These are phyloP conservation scores for Metarhizium rileyi DNA, from an alignment of 2,329 filamentous ascomycete species.

Conservation along the genomic window DNA sequence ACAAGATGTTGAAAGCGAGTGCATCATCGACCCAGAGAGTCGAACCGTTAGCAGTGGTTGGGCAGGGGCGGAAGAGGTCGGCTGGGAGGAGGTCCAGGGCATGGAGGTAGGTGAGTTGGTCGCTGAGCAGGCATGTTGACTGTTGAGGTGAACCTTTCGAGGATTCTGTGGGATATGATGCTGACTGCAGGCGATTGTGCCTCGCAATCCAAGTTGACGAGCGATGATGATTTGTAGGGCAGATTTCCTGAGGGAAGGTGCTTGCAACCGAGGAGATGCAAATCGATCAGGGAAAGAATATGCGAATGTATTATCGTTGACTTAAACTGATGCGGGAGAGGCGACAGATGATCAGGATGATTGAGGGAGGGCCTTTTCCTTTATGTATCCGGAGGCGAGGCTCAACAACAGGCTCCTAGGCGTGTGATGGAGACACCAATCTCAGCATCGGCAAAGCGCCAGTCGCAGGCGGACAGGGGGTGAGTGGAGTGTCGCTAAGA, in stretches of 20 bases:
- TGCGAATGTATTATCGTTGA: not conserved
- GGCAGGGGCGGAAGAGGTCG: slow-evolving; percentile 56
- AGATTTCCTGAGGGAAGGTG: too few species aligned
- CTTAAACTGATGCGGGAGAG: not conserved
- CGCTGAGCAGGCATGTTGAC: slow-evolving; percentile 46
- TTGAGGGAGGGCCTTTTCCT: slow-evolving; percentile 19
- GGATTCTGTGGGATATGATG: not conserved
- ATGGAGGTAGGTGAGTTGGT: slow-evolving; percentile 57
- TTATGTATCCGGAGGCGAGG: slow-evolving; percentile 19
- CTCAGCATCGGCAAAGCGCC: slow-evolving; percentile 13
- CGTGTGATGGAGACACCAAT: slow-evolving; percentile 17
- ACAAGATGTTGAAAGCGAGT: not conserved
- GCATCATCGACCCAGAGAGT: not conserved
- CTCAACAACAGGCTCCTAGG: slow-evolving; percentile 1
- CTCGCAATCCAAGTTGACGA: too few species aligned
- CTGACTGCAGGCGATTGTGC: slow-evolving; percentile 8
- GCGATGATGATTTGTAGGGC: too few species aligned
- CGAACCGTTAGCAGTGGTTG: slow-evolving; percentile 40
- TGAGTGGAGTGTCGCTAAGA: not conserved
- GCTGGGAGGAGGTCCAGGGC: slow-evolving; percentile 55
- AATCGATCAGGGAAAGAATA: too few species aligned
- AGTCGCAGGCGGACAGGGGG: slow-evolving; percentile 4
- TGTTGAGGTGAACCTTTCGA: not conserved
- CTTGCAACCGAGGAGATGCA: too few species aligned
- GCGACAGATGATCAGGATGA: not conserved